phyloP scores from a whole-genome alignment of 352 stramenopile species.

The Phytophthora cryptogea region DNA sequence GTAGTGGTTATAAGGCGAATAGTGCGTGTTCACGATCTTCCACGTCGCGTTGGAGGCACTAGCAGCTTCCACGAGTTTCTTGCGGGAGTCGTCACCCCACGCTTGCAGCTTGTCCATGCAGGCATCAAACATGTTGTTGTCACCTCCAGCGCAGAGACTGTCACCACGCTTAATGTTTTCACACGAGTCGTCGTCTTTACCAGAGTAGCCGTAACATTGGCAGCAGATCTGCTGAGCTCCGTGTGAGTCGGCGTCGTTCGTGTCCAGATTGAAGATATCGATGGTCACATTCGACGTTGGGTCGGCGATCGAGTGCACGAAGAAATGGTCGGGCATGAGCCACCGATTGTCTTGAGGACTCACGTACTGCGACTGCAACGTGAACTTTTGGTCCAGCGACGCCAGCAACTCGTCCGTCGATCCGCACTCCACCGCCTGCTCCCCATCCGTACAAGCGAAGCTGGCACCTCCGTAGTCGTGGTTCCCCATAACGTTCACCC shows the following conservation, averaged over 20 bases:
- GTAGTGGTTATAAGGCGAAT: slow-evolving; percentile 83
- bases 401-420: slow-evolving; percentile 48
- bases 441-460: slow-evolving; percentile 68
- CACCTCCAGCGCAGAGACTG: slow-evolving; percentile 50
- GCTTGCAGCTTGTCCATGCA: slow-evolving; percentile 68
- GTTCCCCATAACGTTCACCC: slow-evolving; percentile 88
- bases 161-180: slow-evolving; percentile 59
- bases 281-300: slow-evolving; percentile 64
- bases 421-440: slow-evolving; percentile 47
- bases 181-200: slow-evolving; percentile 53
- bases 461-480: slow-evolving; percentile 85
- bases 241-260: slow-evolving; percentile 72
- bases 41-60: slow-evolving; percentile 71
- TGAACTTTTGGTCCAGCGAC: slow-evolving; percentile 70
- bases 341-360: slow-evolving; percentile 82
- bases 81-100: slow-evolving; percentile 65
- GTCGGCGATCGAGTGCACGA: slow-evolving; percentile 70
- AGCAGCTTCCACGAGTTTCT: slow-evolving; percentile 53
- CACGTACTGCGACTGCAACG: slow-evolving; percentile 75
- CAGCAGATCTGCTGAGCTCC: slow-evolving; percentile 77
- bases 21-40: slow-evolving; percentile 89
- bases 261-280: slow-evolving; percentile 89
- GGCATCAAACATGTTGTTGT: slow-evolving; percentile 68
- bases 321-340: slow-evolving; percentile 85
- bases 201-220: slow-evolving; percentile 80